Evolutionary conservation across 805 yeast species (phyloP).

Genomic region (Pichia scutulata): DNA sequence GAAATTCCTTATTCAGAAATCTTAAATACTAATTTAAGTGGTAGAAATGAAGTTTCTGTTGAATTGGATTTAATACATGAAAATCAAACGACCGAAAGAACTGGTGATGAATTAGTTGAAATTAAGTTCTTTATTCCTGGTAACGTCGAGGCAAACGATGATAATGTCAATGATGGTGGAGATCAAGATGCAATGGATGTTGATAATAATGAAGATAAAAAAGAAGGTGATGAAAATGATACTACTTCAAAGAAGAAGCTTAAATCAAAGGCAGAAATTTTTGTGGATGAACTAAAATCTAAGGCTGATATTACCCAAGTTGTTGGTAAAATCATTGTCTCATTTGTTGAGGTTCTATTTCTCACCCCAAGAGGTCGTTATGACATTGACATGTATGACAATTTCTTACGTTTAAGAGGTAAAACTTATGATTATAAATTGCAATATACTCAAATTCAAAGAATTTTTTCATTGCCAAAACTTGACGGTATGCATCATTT

Average conservation of each 20-base stretch:
- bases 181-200: constrained; percentile 25
- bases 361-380: constrained; percentile 98
- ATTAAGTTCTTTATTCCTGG: constrained; percentile 93
- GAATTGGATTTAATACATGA: constrained; percentile 53
- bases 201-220: constrained; percentile 21
- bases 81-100: constrained; percentile 44
- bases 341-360: constrained; percentile 84
- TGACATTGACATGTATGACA: constrained; percentile 88
- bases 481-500: constrained; percentile 90
- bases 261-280: constrained; percentile 70
- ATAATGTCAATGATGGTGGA: constrained; percentile 30
- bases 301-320: constrained; percentile 92
- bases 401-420: constrained; percentile 86
- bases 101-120: constrained; percentile 96
- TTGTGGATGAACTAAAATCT: constrained; percentile 87
- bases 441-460: constrained; percentile 81
- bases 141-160: constrained; percentile 42
- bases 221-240: constrained; percentile 11
- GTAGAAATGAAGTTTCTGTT: constrained; percentile 87
- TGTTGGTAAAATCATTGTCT: constrained; percentile 90
- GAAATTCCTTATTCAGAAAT: constrained; percentile 82
- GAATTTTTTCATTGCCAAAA: constrained; percentile 87
- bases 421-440: constrained; percentile 96
- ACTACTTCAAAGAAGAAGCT: constrained; percentile 34
- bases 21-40: constrained; percentile 79